These are phyloP conservation scores for Lipomyces sp. DNA, from an alignment of 805 yeast genomes.

Conservation along the genomic window DNA sequence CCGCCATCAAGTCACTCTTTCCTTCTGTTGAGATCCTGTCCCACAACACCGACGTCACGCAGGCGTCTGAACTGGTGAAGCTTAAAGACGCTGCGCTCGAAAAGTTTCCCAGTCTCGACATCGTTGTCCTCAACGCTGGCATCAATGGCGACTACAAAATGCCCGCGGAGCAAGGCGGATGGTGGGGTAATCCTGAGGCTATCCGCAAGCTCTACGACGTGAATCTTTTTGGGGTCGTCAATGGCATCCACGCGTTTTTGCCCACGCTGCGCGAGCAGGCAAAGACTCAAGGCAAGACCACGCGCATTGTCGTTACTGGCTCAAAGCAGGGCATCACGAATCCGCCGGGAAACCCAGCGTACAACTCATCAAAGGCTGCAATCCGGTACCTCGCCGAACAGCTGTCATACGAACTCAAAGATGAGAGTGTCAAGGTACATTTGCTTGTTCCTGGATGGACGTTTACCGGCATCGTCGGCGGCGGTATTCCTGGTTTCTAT, in stretches of 20 bases:
- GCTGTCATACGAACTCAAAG: slow-evolving; percentile 31
- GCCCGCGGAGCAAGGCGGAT: slow-evolving; percentile 20
- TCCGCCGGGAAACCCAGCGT: slow-evolving; percentile 54
- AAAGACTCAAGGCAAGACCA: slow-evolving; percentile 3
- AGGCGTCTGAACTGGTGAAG: slow-evolving; percentile 24
- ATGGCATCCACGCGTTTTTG: slow-evolving; percentile 32
- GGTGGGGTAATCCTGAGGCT: slow-evolving; percentile 30
- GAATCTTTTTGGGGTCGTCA: slow-evolving; percentile 33
- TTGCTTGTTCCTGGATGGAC: slow-evolving; percentile 35
- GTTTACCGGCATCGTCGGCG: slow-evolving; percentile 30
- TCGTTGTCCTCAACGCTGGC: slow-evolving; percentile 34
- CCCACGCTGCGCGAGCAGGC: slow-evolving; percentile 27
- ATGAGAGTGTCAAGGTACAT: slow-evolving; percentile 28
- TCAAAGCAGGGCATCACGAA: slow-evolving; percentile 37
- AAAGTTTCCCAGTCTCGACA: slow-evolving; percentile 27
- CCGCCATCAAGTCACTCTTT: slow-evolving; percentile 13
- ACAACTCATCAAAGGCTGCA: slow-evolving; percentile 58
- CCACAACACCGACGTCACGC: slow-evolving; percentile 29
- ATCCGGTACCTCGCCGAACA: slow-evolving; percentile 44
- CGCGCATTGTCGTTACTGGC: slow-evolving; percentile 32
- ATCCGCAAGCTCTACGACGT: slow-evolving; percentile 29
- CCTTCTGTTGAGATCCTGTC: slow-evolving; percentile 19
- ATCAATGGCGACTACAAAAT: slow-evolving; percentile 24
- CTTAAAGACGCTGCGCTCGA: slow-evolving; percentile 29
- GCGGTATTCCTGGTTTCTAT: slow-evolving; percentile 24